Conservation (phyloP, 441 rosid genomes). For the Pelargonium australe region DNA sequence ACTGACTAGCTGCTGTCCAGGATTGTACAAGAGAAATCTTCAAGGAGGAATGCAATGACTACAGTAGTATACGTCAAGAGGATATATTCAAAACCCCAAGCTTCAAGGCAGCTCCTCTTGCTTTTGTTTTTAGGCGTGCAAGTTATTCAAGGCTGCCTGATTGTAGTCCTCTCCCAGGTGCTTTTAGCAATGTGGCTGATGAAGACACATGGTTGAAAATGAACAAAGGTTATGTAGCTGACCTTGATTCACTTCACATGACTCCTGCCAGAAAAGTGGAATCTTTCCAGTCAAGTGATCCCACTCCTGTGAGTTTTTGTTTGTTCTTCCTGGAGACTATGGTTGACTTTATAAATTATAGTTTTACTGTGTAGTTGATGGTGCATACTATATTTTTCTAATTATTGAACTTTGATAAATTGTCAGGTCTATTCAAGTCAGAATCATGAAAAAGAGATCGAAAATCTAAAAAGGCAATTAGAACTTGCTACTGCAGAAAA, state of each 20-base stretch:
- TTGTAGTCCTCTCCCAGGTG: constrained; percentile 74
- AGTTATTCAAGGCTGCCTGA: constrained; percentile 50
- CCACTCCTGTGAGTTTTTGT: constrained; percentile 52
- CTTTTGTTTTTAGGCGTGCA: constrained; percentile 69
- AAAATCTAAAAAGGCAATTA: constrained; percentile 53
- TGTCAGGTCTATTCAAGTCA: constrained; percentile 36
- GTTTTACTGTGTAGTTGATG: constrained; percentile 3
- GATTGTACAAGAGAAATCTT: constrained; percentile 35
- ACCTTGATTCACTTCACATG: constrained; percentile 65
- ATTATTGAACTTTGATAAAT: not conserved
- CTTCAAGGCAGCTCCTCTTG: constrained; percentile 48
- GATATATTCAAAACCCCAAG: constrained; percentile 52
- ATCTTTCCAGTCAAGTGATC: constrained; percentile 43
- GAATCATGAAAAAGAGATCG: constrained; percentile 35
- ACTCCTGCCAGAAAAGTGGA: constrained; percentile 69
- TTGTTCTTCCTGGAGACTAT: constrained; percentile 12
- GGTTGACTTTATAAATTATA: not conserved
- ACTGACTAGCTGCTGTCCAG: not conserved
- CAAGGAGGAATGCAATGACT: constrained; percentile 36
- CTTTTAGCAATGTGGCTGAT: constrained; percentile 70
- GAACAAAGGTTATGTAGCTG: constrained; percentile 75
- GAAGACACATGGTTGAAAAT: constrained; percentile 88
- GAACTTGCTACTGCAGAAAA: constrained; percentile 50
- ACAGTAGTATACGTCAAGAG: constrained; percentile 30
- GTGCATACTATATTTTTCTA: not conserved